Percentiles rank a stretch among this genome's conserved stretches.
Evolutionary conservation across 2,329 filamentous ascomycete genomes (phyloP).

Genomic region (Sporothrix curviconia): DNA sequence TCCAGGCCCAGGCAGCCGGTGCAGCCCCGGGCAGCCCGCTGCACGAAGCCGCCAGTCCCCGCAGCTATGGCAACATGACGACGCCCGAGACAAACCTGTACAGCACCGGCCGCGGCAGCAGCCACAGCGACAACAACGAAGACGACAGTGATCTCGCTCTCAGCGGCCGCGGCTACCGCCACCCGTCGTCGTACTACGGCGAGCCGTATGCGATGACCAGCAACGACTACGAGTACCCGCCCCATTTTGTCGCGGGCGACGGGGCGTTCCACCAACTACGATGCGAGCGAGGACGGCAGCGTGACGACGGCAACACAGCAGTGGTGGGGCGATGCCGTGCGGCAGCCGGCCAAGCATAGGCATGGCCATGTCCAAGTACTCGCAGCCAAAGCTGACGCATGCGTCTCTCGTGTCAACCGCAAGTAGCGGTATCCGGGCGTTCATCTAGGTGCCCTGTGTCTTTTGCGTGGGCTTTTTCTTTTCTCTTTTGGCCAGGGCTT

Average conservation of each 20-base stretch:
- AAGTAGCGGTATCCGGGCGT: slow-evolving; percentile 16
- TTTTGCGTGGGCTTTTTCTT: background rate
- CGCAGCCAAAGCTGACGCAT: slow-evolving; percentile 14
- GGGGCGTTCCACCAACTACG: background rate
- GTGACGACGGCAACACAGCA: background rate
- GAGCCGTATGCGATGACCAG: slow-evolving; percentile 1
- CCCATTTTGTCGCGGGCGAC: slow-evolving; percentile 9
- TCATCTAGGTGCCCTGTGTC: slow-evolving; percentile 3
- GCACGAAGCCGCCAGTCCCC: background rate
- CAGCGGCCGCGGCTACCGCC: background rate
- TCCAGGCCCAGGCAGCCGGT: background rate
- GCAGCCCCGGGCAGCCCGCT: background rate
- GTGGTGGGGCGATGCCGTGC: no score
- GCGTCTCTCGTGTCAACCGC: slow-evolving; percentile 13
- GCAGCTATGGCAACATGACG: background rate
- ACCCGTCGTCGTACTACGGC: slow-evolving; percentile 10
- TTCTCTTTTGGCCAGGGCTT: no score
- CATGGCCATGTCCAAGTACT: slow-evolving; percentile 17
- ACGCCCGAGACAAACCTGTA: background rate
- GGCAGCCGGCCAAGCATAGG: slow-evolving; percentile 10
- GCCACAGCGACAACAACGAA: background rate
- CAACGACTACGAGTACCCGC: slow-evolving; percentile 15
- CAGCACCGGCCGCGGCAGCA: background rate
- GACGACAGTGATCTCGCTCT: background rate
- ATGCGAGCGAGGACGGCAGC: background rate